These are phyloP conservation scores for Trichoderma atroviride DNA, from an alignment of 2,329 filamentous ascomycete genomes.

Conservation along the genomic window DNA sequence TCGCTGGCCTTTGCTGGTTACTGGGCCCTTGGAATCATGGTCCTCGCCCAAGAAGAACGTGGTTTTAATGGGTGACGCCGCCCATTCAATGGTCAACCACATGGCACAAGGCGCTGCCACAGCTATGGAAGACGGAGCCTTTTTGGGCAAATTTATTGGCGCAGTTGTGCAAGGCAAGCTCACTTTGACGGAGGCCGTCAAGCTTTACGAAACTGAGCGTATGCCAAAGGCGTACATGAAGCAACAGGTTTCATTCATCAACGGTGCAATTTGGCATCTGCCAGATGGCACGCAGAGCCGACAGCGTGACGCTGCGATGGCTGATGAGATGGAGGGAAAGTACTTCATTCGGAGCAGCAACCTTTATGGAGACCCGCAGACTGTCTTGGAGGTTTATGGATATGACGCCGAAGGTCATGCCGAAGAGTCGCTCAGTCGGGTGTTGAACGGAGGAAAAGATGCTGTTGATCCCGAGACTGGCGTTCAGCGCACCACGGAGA, in stretches of 20 bases:
- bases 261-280: too few species aligned
- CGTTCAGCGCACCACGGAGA: too few species aligned
- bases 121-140: not conserved
- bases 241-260: constrained; percentile 3
- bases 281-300: too few species aligned
- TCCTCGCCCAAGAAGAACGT: constrained; percentile 1
- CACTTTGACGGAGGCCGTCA: not conserved
- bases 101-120: constrained; percentile 14
- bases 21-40: not conserved
- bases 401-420: too few species aligned
- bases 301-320: too few species aligned
- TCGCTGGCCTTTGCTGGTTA: constrained; percentile 2
- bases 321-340: too few species aligned
- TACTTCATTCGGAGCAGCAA: too few species aligned
- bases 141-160: not conserved
- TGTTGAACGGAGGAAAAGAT: too few species aligned
- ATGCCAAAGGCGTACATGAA: constrained; percentile 2
- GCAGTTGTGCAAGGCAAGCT: not conserved
- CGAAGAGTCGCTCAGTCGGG: too few species aligned
- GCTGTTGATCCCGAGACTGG: too few species aligned
- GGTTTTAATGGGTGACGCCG: not conserved
- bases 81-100: constrained; percentile 1
- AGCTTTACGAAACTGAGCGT: not conserved
- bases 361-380: too few species aligned
- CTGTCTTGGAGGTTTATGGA: too few species aligned